phyloP scores from a whole-genome alignment of 345 rosid genomes.

The Eucalyptus coolabah region DNA sequence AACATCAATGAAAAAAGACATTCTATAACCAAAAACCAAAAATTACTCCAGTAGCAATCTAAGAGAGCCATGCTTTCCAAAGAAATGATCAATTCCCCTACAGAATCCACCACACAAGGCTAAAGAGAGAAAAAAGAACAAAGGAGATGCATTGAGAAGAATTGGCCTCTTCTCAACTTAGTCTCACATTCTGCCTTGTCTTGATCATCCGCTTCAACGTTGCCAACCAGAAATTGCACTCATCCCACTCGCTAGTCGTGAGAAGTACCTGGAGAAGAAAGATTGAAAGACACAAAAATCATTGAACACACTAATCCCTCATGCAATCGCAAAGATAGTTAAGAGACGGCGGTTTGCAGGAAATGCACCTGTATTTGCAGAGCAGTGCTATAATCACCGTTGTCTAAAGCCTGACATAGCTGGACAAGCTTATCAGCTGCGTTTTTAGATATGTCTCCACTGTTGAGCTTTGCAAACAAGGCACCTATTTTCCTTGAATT shows the following conservation, averaged over 20 bases:
- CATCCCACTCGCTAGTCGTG: constrained; percentile 98
- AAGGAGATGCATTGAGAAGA: neutral
- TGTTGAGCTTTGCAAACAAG: constrained; percentile 83
- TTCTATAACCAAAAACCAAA: neutral
- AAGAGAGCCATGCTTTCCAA: neutral
- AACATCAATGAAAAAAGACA: neutral
- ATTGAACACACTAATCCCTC: neutral
- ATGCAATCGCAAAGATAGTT: neutral
- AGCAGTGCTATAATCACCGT: constrained; percentile 60
- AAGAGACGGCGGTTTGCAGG: neutral
- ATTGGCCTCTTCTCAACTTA: constrained; percentile 17
- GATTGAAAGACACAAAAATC: neutral
- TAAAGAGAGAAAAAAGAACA: neutral
- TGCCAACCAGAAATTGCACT: constrained; percentile 94
- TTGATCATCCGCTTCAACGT: constrained; percentile 90
- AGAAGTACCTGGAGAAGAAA: constrained; percentile 44
- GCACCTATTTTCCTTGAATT: constrained; percentile 88
- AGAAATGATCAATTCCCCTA: neutral
- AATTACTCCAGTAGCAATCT: neutral
- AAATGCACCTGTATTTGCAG: constrained; percentile 76
- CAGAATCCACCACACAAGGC: neutral
- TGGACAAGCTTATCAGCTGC: constrained; percentile 87
- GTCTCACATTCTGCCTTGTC: constrained; percentile 68
- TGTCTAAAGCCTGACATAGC: constrained; percentile 90
- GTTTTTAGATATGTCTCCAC: constrained; percentile 81